A percentile compares a stretch with the other conserved stretches of the same genome.
phyloP scores from a whole-genome alignment of 2,329 filamentous ascomycete genomes.

The Peltaster fructicola region DNA sequence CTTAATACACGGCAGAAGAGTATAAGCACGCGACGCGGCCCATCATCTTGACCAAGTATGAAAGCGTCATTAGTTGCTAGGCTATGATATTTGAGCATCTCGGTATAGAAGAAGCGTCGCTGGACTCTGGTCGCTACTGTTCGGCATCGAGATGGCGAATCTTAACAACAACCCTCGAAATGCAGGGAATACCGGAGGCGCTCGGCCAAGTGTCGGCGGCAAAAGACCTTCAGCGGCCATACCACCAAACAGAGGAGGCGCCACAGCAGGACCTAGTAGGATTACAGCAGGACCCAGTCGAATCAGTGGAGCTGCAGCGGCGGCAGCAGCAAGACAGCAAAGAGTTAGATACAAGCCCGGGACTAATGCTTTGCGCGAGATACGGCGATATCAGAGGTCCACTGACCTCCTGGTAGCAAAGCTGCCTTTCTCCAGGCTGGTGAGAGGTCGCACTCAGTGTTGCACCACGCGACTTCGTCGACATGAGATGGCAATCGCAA shows the following conservation, averaged over 20 bases:
- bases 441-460: constrained; percentile 92
- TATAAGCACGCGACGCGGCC: too few species aligned
- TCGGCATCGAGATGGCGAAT: too few species aligned
- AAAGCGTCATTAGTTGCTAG: too few species aligned
- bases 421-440: constrained; percentile 93
- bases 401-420: constrained; percentile 94
- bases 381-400: constrained; percentile 93
- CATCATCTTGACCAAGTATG: too few species aligned
- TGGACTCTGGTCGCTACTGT: too few species aligned
- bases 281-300: constrained; percentile 1
- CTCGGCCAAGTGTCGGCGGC: too few species aligned
- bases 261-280: neutral
- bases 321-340: constrained; percentile 9
- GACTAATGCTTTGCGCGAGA: constrained; percentile 96
- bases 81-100: too few species aligned
- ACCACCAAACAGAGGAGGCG: constrained; percentile 8
- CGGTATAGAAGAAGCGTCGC: too few species aligned
- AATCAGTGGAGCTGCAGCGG: constrained; percentile 5
- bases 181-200: too few species aligned
- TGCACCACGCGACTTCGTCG: constrained; percentile 46
- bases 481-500: constrained; percentile 93
- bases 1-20: too few species aligned
- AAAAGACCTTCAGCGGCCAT: too few species aligned
- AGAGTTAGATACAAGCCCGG: constrained; percentile 31
- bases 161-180: too few species aligned